Evolutionary conservation across 768 basidiomycete genomes (phyloP).

Genomic region (Dacryopinax primogenitus): DNA sequence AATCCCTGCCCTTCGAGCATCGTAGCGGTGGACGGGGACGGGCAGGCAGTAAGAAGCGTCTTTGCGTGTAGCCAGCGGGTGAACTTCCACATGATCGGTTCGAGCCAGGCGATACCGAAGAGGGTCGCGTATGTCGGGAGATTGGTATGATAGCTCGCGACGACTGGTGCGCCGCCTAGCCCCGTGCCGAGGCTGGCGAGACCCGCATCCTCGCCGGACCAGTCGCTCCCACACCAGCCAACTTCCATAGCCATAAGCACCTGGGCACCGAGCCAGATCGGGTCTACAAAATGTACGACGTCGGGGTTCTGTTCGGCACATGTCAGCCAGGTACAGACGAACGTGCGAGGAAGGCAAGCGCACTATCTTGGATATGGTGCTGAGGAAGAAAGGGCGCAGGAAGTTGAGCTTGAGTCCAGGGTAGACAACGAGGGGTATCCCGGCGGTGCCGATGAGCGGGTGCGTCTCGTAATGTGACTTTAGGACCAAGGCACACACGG

Average conservation of each 20-base stretch:
- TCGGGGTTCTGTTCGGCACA: slow-evolving; percentile 23
- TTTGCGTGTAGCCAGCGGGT: slow-evolving; percentile 26
- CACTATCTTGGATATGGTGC: slow-evolving; percentile 26
- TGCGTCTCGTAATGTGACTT: slow-evolving; percentile 28
- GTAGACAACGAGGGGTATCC: slow-evolving; percentile 32
- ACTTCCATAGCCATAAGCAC: slow-evolving; percentile 30
- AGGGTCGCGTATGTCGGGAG: slow-evolving; percentile 32
- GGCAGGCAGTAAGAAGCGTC: slow-evolving; percentile 30
- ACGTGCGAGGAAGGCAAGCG: slow-evolving; percentile 4
- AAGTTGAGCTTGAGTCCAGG: slow-evolving; percentile 34
- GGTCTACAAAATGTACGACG: slow-evolving; percentile 35
- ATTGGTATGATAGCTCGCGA: slow-evolving; percentile 32
- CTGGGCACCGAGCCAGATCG: slow-evolving; percentile 37
- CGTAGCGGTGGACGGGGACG: slow-evolving; percentile 28
- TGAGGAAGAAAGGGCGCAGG: slow-evolving; percentile 31
- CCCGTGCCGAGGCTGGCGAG: slow-evolving; percentile 1
- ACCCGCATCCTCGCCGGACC: background rate
- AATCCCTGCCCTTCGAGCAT: slow-evolving; percentile 28
- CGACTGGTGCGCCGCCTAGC: slow-evolving; percentile 19
- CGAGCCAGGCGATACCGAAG: slow-evolving; percentile 31
- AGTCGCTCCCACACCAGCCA: slow-evolving; percentile 27
- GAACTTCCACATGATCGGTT: slow-evolving; percentile 30
- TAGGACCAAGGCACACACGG: too few relatives aligned
- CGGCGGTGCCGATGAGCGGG: slow-evolving; percentile 31
- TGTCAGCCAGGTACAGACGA: background rate